These are phyloP conservation scores for Trypethelium eluteriae DNA, from an alignment of 495 filamentous ascomycete species.

Conservation along the genomic window DNA sequence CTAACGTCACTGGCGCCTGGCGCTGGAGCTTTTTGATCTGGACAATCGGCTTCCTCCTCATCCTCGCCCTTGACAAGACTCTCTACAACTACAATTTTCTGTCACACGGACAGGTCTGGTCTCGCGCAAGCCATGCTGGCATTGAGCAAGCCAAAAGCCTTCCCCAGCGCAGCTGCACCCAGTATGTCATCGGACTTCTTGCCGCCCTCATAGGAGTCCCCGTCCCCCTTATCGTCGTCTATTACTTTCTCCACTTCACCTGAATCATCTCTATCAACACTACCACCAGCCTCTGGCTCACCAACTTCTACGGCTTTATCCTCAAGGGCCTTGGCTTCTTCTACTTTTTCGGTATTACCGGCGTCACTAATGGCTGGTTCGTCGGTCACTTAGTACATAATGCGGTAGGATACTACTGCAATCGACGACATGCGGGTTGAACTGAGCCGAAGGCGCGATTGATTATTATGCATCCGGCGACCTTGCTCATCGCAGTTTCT, in stretches of 20 bases:
- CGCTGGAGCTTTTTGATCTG: slow-evolving; percentile 19
- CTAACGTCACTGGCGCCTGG: slow-evolving; percentile 14
- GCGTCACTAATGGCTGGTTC: slow-evolving; percentile 16
- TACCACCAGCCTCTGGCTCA: slow-evolving; percentile 17
- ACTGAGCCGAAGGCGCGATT: slow-evolving; percentile 34
- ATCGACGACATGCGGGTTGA: slow-evolving; percentile 22
- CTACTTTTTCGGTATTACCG: slow-evolving; percentile 20
- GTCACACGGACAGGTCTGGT: slow-evolving; percentile 1
- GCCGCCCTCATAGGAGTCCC: slow-evolving; percentile 16
- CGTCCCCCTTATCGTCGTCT: slow-evolving; percentile 17
- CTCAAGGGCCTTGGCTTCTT: slow-evolving; percentile 13
- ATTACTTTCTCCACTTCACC: slow-evolving; percentile 21
- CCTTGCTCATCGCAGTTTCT: slow-evolving; percentile 29
- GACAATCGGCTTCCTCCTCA: slow-evolving; percentile 13
- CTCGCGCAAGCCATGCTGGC: slow-evolving; percentile 15
- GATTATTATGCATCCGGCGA: slow-evolving; percentile 26
- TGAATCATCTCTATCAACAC: slow-evolving; percentile 22
- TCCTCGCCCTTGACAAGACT: slow-evolving; percentile 19
- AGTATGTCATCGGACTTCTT: slow-evolving; percentile 8
- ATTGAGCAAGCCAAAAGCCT: slow-evolving; percentile 17
- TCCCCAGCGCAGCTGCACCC: slow-evolving; percentile 14
- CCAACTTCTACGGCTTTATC: slow-evolving; percentile 18
- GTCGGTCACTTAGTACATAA: slow-evolving; percentile 19
- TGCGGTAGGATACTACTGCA: slow-evolving; percentile 11
- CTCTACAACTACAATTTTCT: slow-evolving; percentile 12